A percentile compares a stretch with the other conserved stretches of the same genome.
These are phyloP conservation scores for Plasmodium chabaudi DNA, from an alignment of 169 alveolate species.

Conservation along the genomic window DNA sequence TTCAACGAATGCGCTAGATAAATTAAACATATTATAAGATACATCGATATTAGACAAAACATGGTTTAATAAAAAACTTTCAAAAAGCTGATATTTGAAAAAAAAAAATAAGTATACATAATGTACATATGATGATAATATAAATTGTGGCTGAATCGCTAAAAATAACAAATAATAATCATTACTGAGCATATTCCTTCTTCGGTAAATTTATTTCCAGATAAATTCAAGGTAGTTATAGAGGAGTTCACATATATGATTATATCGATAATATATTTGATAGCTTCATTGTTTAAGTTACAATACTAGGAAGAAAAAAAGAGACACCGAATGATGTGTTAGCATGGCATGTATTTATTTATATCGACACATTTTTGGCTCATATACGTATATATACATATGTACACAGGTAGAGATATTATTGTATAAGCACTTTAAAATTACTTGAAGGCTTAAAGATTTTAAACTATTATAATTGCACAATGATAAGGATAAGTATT, in stretches of 20 bases:
- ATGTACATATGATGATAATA: background rate
- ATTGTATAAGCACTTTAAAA: background rate
- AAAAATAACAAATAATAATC: conserved; percentile 7
- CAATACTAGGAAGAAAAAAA: conserved; percentile 34
- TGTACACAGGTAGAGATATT: background rate
- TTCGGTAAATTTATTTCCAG: conserved; percentile 41
- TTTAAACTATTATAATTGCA: conserved; percentile 65
- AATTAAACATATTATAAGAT: conserved; percentile 69
- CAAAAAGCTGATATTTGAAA: conserved; percentile 37
- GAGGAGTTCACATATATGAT: conserved; percentile 64
- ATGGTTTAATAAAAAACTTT: conserved; percentile 55
- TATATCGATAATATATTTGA: conserved; percentile 62
- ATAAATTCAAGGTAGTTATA: conserved; percentile 40
- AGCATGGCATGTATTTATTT: background rate
- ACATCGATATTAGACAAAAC: conserved; percentile 37
- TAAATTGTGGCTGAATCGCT: background rate
- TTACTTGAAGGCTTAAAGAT: conserved; percentile 67
- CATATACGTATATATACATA: conserved; percentile 5
- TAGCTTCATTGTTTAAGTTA: conserved; percentile 50
- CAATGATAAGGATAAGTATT: conserved; percentile 52
- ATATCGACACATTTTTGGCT: background rate
- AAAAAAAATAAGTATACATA: background rate
- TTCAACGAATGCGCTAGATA: conserved; percentile 31
- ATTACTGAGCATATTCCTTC: conserved; percentile 54
- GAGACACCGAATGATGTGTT: background rate